Conservation (phyloP, 2,329 filamentous ascomycete species). For the Fusarium lyarnte region DNA sequence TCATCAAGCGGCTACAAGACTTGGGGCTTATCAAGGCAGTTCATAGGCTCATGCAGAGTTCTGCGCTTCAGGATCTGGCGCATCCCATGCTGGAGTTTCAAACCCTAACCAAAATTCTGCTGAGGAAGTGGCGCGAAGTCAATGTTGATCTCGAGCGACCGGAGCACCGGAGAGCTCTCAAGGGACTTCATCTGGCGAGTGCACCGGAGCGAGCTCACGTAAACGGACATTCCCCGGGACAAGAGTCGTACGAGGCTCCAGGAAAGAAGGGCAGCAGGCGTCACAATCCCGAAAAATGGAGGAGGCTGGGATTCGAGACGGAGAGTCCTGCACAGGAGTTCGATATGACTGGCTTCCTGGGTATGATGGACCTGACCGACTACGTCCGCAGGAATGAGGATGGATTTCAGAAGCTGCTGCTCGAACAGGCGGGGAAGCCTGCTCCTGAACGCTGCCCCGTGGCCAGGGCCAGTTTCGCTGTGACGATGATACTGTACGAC, state of each 20-base stretch:
- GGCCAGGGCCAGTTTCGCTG: constrained; percentile 83
- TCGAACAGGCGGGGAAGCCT: constrained; percentile 85
- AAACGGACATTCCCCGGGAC: constrained; percentile 53
- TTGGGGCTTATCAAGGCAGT: constrained; percentile 92
- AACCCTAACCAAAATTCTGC: constrained; percentile 84
- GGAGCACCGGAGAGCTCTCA: constrained; percentile 88
- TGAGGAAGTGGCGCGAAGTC: constrained; percentile 89
- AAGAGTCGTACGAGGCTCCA: constrained; percentile 48
- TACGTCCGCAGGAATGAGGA: constrained; percentile 94
- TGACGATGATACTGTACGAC: constrained; percentile 90
- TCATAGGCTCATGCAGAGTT: constrained; percentile 93
- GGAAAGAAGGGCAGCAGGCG: constrained; percentile 70
- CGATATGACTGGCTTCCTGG: constrained; percentile 84
- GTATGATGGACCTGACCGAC: constrained; percentile 97
- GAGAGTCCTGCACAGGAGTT: constrained; percentile 91
- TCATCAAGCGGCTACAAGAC: constrained; percentile 93
- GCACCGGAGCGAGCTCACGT: constrained; percentile 66
- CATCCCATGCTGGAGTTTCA: constrained; percentile 94
- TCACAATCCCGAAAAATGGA: constrained; percentile 93
- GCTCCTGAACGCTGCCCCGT: constrained; percentile 82
- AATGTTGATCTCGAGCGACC: constrained; percentile 84
- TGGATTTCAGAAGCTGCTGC: constrained; percentile 87
- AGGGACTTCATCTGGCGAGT: constrained; percentile 85
- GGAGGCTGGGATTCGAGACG: constrained; percentile 87
- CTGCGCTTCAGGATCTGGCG: constrained; percentile 87